Evolutionary conservation across 78 protist genomes (phyloP), one percentile per base, ranked within the genome.

Genomic region (Dictyostelium firmibasis): DNA sequence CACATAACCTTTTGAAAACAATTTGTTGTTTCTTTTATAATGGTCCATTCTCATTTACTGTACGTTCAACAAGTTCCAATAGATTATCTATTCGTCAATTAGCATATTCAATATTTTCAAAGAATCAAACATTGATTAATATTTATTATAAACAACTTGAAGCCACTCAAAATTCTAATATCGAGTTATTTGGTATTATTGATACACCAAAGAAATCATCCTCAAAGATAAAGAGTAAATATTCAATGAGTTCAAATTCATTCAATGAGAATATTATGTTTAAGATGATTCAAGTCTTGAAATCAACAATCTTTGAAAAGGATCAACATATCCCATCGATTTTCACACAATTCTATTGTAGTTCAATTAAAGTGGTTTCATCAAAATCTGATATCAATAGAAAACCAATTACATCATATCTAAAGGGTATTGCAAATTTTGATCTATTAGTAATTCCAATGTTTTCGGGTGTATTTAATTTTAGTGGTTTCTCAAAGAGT

Each of bases 21-120:
- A 33, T 72, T 33, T 16, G 25, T 29, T 44, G 86, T 43, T 89
- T 89, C 87, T 89, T 43, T 43, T 79, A 60, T 35, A 89, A 89
- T 69, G 94, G 94, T 47, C 94, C 94, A 31, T 41, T 78, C 20
- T 16, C 84, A 7, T 89, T 75, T 27, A 89, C 83, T 23, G 33
- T 89, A 8, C 11, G 88, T 25, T 78, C 94, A 23, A 27, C 83
- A 11, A 64, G 86, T 6, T 81, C 88, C 36, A 41, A 81, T 3
- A 29, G 50, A 5, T 43, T 62, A 20, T 18, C 72, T 6, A 69
- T 89, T 81, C 41, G 94, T 81, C 72, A 89, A 67, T n/a, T 81
- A 0, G 79, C 87, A 3, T 70, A 81, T 85, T 41, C 43, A 43
- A 60, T 81, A 2, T 23, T 81, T 7, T 13, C 33, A 41, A 78